Evolutionary conservation across 1,139 yeast genomes (phyloP).

Genomic region (Yamadazyma oceani): DNA sequence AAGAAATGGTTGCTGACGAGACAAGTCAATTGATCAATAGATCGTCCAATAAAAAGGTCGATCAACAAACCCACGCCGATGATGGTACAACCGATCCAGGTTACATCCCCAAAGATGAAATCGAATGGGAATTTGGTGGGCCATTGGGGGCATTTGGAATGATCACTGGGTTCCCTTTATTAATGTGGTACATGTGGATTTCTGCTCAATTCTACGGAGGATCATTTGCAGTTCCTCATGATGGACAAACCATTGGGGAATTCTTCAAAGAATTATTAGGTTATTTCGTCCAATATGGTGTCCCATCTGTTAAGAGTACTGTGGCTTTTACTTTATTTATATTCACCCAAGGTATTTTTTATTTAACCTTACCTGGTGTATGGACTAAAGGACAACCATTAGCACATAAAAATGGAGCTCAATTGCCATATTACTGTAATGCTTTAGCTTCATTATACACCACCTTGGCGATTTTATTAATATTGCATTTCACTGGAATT

Average conservation of each 20-base stretch:
- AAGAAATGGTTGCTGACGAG: background rate
- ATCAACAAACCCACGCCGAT: slow-evolving; percentile 8
- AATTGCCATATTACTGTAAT: slow-evolving; percentile 89
- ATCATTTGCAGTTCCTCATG: slow-evolving; percentile 64
- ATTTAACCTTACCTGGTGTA: slow-evolving; percentile 88
- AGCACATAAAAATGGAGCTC: slow-evolving; percentile 72
- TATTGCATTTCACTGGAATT: slow-evolving; percentile 69
- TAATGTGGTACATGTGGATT: slow-evolving; percentile 98
- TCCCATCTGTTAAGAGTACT: slow-evolving; percentile 72
- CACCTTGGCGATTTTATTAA: slow-evolving; percentile 56
- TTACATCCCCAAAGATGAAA: slow-evolving; percentile 36
- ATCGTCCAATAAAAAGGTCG: slow-evolving; percentile 1
- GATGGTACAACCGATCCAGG: slow-evolving; percentile 16
- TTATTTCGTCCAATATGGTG: slow-evolving; percentile 54
- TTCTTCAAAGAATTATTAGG: slow-evolving; percentile 50
- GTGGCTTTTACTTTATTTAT: slow-evolving; percentile 69
- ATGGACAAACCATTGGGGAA: slow-evolving; percentile 56
- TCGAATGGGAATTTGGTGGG: slow-evolving; percentile 92
- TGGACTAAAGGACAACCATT: slow-evolving; percentile 96
- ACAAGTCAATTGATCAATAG: slow-evolving; percentile 1
- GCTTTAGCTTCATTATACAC: slow-evolving; percentile 84
- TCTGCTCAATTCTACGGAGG: slow-evolving; percentile 81
- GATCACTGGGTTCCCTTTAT: slow-evolving; percentile 87
- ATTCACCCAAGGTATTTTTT: slow-evolving; percentile 68
- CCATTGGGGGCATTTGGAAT: slow-evolving; percentile 89